Evolutionary conservation across 805 yeast species (phyloP).

Genomic region (Dipodascus geniculatus): DNA sequence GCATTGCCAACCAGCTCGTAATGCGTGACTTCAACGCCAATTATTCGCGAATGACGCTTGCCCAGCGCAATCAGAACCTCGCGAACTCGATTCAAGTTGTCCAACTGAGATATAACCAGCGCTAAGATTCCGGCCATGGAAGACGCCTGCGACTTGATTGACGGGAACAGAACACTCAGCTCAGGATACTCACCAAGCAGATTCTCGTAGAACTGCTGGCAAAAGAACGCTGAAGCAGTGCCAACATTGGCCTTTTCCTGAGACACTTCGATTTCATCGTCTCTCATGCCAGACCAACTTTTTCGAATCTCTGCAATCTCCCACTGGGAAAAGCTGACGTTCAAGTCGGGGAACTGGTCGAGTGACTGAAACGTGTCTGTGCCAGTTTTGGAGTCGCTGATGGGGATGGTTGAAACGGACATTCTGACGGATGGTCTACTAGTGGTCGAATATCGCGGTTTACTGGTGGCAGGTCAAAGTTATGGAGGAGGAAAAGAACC

Average conservation of each 20-base stretch:
- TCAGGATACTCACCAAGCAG: constrained; percentile 47
- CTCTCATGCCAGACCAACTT: constrained; percentile 15
- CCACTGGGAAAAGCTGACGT: constrained; percentile 10
- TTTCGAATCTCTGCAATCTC: constrained; percentile 11
- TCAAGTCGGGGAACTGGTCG: constrained; percentile 10
- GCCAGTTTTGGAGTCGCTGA: neutral
- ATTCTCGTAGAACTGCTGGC: constrained; percentile 66
- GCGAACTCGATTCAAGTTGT: constrained; percentile 44
- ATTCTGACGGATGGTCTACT: too few relatives aligned
- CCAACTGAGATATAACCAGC: constrained; percentile 53
- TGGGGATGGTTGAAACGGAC: neutral
- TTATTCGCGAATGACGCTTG: constrained; percentile 61
- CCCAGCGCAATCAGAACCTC: constrained; percentile 53
- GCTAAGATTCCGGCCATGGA: constrained; percentile 72
- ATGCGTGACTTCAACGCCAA: constrained; percentile 45
- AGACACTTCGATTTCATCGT: constrained; percentile 12
- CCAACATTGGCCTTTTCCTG: constrained; percentile 15
- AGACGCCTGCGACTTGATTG: constrained; percentile 66
- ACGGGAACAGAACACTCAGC: constrained; percentile 57
- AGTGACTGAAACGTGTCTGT: neutral
- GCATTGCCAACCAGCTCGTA: constrained; percentile 22
- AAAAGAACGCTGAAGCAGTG: constrained; percentile 49
- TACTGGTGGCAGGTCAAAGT: too few relatives aligned
- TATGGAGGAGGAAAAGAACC: too few relatives aligned
- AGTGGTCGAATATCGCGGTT: too few relatives aligned